Conservation (phyloP, 495 filamentous ascomycete species). For the Aspergillus wentii region DNA sequence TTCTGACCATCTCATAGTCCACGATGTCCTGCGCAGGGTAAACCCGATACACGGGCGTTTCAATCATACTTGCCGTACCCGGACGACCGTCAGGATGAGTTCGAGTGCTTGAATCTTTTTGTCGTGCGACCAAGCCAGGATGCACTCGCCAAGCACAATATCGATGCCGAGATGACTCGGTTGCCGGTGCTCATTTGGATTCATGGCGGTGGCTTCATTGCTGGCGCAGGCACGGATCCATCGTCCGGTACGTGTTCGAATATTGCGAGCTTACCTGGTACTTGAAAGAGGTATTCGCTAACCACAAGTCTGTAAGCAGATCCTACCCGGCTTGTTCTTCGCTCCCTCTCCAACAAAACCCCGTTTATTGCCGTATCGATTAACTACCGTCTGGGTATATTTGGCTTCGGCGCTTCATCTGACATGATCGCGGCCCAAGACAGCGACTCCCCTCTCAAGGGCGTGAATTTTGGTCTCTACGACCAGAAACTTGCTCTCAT, state of each 20-base stretch:
- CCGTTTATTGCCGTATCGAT: background rate
- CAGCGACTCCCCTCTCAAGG: background rate
- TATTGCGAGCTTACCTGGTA: no score
- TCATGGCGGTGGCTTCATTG: constrained; percentile 1
- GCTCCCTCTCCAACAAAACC: background rate
- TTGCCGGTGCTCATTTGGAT: constrained; percentile 1
- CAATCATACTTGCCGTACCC: constrained; percentile 3
- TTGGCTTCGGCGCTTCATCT: constrained; percentile 1
- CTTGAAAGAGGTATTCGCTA: no score
- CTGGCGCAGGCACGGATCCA: constrained; percentile 1
- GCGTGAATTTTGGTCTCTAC: constrained; percentile 17
- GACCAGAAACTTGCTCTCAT: constrained; percentile 25
- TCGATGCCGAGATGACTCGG: background rate
- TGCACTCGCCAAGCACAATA: background rate
- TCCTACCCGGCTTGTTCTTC: background rate
- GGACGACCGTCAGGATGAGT: background rate
- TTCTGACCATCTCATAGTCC: background rate
- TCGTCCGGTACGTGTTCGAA: background rate
- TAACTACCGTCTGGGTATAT: no score
- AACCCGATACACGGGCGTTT: no score
- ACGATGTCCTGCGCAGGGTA: constrained; percentile 1
- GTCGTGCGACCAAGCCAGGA: constrained; percentile 1
- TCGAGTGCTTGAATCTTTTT: constrained; percentile 5
- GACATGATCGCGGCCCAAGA: constrained; percentile 1
- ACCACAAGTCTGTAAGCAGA: no score